These are phyloP conservation scores for Citrullus mucosospermus DNA, from an alignment of 306 rosid species.

Conservation along the genomic window DNA sequence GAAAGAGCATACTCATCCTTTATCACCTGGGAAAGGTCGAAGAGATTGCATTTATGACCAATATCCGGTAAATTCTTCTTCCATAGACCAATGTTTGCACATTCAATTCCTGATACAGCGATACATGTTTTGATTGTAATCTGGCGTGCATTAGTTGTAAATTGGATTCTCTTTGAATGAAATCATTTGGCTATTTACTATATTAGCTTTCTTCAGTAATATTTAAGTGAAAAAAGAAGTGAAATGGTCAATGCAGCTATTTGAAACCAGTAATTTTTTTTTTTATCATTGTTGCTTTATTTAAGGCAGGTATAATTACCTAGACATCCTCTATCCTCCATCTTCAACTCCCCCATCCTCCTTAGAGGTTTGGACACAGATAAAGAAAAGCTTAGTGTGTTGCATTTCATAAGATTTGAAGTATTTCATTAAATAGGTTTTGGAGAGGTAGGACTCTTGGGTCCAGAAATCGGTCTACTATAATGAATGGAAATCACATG, in stretches of 20 bases:
- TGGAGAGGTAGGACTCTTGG: background rate
- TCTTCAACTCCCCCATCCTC: background rate
- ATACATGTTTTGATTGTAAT: background rate
- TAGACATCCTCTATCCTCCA: background rate
- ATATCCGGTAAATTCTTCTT: conserved; percentile 61
- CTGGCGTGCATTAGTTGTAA: background rate
- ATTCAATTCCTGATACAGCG: background rate
- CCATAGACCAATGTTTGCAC: conserved; percentile 8
- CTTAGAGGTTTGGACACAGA: background rate
- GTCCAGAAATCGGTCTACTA: background rate
- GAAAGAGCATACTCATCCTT: conserved; percentile 78
- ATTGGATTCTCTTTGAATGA: background rate
- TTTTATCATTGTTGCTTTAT: background rate
- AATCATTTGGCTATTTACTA: background rate
- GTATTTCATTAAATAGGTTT: background rate
- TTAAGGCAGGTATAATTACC: background rate
- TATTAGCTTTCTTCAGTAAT: background rate
- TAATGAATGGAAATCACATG: background rate
- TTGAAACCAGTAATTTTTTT: background rate
- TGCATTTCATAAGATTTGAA: background rate
- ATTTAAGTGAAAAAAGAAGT: background rate
- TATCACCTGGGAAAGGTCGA: conserved; percentile 71
- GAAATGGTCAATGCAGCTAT: background rate
- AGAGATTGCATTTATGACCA: conserved; percentile 73
- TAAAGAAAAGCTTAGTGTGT: background rate